Conservation (phyloP, 2,329 filamentous ascomycete genomes). For the Pyrenophora seminiperda region DNA sequence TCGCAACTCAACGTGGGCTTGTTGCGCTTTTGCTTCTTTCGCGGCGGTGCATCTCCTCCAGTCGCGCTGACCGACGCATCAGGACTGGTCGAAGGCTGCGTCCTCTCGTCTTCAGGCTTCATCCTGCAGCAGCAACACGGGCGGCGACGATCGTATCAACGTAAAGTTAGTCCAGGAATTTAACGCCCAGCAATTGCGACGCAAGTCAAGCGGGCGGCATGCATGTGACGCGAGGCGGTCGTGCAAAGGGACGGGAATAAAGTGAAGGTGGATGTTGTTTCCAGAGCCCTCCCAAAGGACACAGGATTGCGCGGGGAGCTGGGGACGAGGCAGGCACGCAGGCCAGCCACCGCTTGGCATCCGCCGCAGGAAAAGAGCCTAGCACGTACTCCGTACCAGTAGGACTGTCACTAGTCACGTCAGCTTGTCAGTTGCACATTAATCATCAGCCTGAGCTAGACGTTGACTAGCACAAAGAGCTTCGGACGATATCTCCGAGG, state of each 20-base stretch:
- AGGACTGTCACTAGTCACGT: neutral
- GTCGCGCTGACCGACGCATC: constrained; percentile 21
- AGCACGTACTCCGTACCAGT: no score
- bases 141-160: neutral
- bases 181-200: constrained; percentile 8
- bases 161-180: constrained; percentile 3
- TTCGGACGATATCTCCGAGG: neutral
- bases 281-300: constrained; percentile 23
- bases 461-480: neutral
- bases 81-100: constrained; percentile 28
- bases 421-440: neutral
- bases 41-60: constrained; percentile 46
- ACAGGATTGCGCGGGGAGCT: constrained; percentile 17
- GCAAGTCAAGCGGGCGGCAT: constrained; percentile 5
- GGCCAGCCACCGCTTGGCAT: constrained; percentile 25
- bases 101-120: constrained; percentile 16
- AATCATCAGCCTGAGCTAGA: neutral
- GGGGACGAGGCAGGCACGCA: constrained; percentile 11
- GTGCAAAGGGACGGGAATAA: constrained; percentile 37
- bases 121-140: constrained; percentile 4
- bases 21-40: constrained; percentile 81
- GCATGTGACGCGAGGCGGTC: constrained; percentile 27
- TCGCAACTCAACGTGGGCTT: constrained; percentile 80
- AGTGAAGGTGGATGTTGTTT: constrained; percentile 23
- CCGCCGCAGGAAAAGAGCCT: neutral